Base-by-base conservation (phyloP, 176 grass and related monocot species). In the Eleusine indica region DNA sequence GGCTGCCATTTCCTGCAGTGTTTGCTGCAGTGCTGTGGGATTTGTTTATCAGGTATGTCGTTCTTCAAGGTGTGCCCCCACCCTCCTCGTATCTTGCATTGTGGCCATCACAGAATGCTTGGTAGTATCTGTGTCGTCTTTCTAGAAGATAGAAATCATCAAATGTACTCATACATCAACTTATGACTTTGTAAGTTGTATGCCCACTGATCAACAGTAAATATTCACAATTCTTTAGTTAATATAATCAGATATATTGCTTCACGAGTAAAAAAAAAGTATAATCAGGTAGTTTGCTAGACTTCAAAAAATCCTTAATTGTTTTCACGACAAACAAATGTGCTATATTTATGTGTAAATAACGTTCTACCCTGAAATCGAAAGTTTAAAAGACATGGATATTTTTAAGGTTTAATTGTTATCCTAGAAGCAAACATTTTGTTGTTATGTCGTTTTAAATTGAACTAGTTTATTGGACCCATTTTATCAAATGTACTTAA, bases 11-110 rank as follows among this genome's bases (percentile, higher is more conserved):
- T 92, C 77, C 57, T 84, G 92, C 44, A 99, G 96, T 79, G 83
- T 94, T 77, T 81, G 86, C 80, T 99, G 93, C 78, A 96, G 93
- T 75, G 93, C 93, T 21, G 89, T 87, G 39, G 96, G 96, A 87
- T 99, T 99, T 90, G 74, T 99, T 53, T 99, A 99, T 82, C 96
- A 99, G 96, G 93, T 99, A 79, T 28, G 49, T 85, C 38, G 47
- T 93, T 74, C 32, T 25, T 80, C 52, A 18, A 86, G 32, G 68
- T 75, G 35, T 65, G 63, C 9, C 37, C 53, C 25, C 53, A 10
- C 53, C 38, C 43, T 74, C 66, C 28, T 21, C 18, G 54, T 79
- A 30, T 9, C n/a, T 18, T 83, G n/a, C n/a, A 70, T 11, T 61
- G 7, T 41, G 8, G 25, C 35, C 22, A 69, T 64, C 22, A 64